A percentile compares a stretch with the other conserved stretches of the same genome.
phyloP scores from a whole-genome alignment of 2,329 filamentous ascomycete species.

The Aspergillus ibericus region DNA sequence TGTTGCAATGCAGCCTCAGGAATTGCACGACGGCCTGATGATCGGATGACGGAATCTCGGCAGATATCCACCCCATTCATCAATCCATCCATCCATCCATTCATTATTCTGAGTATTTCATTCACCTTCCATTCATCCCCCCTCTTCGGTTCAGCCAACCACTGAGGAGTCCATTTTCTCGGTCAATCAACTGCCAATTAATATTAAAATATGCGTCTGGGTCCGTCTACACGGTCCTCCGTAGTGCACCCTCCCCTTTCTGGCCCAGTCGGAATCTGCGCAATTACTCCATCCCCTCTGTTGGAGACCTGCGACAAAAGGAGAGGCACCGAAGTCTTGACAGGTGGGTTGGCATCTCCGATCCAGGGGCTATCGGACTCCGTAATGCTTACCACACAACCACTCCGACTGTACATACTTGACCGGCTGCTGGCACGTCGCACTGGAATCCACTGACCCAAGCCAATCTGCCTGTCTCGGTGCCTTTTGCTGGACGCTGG shows the following conservation, averaged over 20 bases:
- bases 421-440: not conserved
- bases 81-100: not conserved
- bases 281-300: not conserved
- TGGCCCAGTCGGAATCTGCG: not conserved
- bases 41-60: slow-evolving; percentile 1
- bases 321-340: not conserved
- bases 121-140: not conserved
- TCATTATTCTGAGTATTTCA: not conserved
- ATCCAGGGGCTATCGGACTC: not conserved
- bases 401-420: not conserved
- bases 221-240: not conserved
- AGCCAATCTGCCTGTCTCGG: not conserved
- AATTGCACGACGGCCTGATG: not conserved
- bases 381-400: not conserved
- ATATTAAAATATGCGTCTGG: not conserved
- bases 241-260: not conserved
- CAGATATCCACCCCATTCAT: not conserved
- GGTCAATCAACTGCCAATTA: not conserved
- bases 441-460: not conserved
- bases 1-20: not conserved
- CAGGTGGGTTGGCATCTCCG: slow-evolving; percentile 1
- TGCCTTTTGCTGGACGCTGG: not conserved
- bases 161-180: not conserved
- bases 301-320: not conserved
- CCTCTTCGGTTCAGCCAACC: not conserved